Percentiles rank a stretch among this genome's conserved stretches.
phyloP scores from a whole-genome alignment of 768 basidiomycete species.

The Neoboletus magnificus region DNA sequence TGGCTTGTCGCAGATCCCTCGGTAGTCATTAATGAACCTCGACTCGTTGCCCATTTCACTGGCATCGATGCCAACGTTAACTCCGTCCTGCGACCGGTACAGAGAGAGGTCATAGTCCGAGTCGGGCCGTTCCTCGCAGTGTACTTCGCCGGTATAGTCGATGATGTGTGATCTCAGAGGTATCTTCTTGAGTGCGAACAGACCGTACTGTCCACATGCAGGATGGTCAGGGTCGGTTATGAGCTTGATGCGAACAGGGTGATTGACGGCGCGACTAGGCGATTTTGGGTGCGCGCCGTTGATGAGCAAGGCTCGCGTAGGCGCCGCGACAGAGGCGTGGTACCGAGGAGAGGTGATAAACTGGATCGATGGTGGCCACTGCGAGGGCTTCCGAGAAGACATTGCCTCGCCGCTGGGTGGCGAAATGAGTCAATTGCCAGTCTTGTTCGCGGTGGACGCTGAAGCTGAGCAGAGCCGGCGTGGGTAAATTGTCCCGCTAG shows the following conservation, averaged over 20 bases:
- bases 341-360: conserved; percentile 53
- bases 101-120: conserved; percentile 91
- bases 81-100: conserved; percentile 51
- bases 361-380: conserved; percentile 54
- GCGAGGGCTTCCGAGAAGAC: conserved; percentile 28
- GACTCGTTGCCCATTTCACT: conserved; percentile 76
- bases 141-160: conserved; percentile 83
- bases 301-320: conserved; percentile 39
- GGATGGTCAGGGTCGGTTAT: conserved; percentile 65
- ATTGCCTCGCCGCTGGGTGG: conserved; percentile 1
- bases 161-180: conserved; percentile 63
- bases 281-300: conserved; percentile 13
- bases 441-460: not conserved
- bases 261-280: conserved; percentile 13
- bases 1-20: conserved; percentile 65
- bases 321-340: conserved; percentile 54
- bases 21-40: conserved; percentile 88
- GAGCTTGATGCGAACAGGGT: conserved; percentile 51
- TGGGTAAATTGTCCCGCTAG: conserved; percentile 25
- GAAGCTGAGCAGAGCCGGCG: conserved; percentile 1
- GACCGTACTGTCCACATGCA: conserved; percentile 70
- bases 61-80: conserved; percentile 78
- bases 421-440: not conserved
- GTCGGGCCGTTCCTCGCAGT: conserved; percentile 65
- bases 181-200: conserved; percentile 77